These are phyloP conservation scores for Dianthus caryophyllus DNA, from an alignment of 148 eudicot species.

Conservation along the genomic window DNA sequence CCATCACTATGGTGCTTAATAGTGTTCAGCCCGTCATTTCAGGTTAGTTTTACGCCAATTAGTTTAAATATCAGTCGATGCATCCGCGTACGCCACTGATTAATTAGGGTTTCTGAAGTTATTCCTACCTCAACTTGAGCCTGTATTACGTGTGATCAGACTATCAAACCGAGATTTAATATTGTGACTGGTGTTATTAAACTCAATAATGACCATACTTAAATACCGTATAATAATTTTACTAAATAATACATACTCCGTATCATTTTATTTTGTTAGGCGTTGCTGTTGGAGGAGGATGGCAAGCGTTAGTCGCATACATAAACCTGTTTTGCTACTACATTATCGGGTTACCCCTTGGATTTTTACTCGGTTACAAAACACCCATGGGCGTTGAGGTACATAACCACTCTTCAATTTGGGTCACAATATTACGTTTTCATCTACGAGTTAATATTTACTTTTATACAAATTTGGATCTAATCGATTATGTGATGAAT, in stretches of 20 bases:
- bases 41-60: constrained; percentile 32
- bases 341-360: constrained; percentile 74
- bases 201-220: too few relatives aligned
- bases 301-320: constrained; percentile 87
- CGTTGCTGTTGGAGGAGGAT: constrained; percentile 98
- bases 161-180: too few relatives aligned
- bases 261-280: constrained; percentile 46
- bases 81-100: too few relatives aligned
- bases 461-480: neutral
- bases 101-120: too few relatives aligned
- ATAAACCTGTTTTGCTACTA: constrained; percentile 85
- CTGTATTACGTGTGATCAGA: too few relatives aligned
- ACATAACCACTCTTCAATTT: neutral
- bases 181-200: too few relatives aligned
- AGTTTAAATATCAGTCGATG: too few relatives aligned
- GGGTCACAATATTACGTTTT: too few relatives aligned
- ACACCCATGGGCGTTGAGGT: constrained; percentile 79
- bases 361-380: constrained; percentile 77
- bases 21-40: constrained; percentile 93
- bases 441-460: too few relatives aligned
- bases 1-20: constrained; percentile 76
- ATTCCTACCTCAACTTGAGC: too few relatives aligned
- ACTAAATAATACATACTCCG: too few relatives aligned
- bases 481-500: neutral
- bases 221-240: too few relatives aligned